Conservation (phyloP, 768 basidiomycete species). For the Trametes sanguinea region DNA sequence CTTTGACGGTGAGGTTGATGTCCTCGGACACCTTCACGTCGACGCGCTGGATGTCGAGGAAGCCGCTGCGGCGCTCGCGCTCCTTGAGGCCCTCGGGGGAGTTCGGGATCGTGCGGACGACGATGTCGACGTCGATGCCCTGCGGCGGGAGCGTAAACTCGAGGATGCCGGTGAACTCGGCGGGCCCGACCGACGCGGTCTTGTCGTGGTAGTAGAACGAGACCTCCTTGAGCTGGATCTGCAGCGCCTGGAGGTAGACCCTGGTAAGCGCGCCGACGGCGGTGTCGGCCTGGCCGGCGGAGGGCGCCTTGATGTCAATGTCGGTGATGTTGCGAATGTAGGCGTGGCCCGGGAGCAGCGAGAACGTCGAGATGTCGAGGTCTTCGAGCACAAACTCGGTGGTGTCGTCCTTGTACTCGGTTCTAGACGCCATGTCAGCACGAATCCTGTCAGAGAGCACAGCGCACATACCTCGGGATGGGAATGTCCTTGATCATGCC, state of each 20-base stretch:
- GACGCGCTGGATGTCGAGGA: slow-evolving; percentile 59
- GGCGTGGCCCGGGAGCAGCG: slow-evolving; percentile 66
- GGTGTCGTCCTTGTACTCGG: slow-evolving; percentile 68
- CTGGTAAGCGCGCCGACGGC: slow-evolving; percentile 66
- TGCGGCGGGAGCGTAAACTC: slow-evolving; percentile 63
- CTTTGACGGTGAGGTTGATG: slow-evolving; percentile 52
- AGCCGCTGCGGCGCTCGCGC: slow-evolving; percentile 49
- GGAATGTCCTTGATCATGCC: slow-evolving; percentile 59
- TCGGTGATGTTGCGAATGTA: slow-evolving; percentile 74
- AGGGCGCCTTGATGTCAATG: slow-evolving; percentile 51
- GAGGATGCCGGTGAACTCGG: slow-evolving; percentile 62
- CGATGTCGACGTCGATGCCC: slow-evolving; percentile 69
- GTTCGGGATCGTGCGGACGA: slow-evolving; percentile 62
- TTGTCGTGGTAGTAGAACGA: slow-evolving; percentile 79
- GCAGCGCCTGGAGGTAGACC: slow-evolving; percentile 63
- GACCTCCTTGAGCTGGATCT: slow-evolving; percentile 61
- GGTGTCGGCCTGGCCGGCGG: slow-evolving; percentile 42
- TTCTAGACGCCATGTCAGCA: slow-evolving; percentile 41
- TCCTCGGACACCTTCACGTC: slow-evolving; percentile 58
- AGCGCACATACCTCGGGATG: slow-evolving; percentile 57
- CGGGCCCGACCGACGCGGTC: slow-evolving; percentile 49
- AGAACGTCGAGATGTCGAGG: slow-evolving; percentile 66
- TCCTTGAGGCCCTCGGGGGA: slow-evolving; percentile 44
- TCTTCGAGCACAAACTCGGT: slow-evolving; percentile 77
- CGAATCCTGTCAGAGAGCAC: neutral